These are phyloP conservation scores for Lolium perenne DNA, from an alignment of 176 grass and related monocot genomes.

Conservation along the genomic window DNA sequence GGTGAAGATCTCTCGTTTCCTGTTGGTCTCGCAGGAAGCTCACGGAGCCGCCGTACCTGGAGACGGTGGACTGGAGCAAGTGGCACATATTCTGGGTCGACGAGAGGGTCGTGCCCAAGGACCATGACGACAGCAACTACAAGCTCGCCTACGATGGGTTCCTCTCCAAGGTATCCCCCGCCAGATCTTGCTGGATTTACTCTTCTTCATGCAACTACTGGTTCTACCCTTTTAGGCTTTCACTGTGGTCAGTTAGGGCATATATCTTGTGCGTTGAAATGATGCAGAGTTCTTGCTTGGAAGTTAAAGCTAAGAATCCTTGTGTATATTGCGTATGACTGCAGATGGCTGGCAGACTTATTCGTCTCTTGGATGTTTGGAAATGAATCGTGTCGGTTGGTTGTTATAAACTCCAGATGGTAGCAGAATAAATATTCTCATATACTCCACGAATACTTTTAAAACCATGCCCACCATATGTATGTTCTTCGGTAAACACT, in stretches of 20 bases:
- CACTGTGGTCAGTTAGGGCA: not conserved
- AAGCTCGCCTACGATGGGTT: constrained; percentile 85
- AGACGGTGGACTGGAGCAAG: constrained; percentile 69
- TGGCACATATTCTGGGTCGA: constrained; percentile 94
- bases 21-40: constrained; percentile 61
- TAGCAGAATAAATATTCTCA: not conserved
- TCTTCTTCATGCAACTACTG: not conserved
- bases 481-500: not conserved
- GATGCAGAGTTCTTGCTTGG: no score
- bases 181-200: not conserved
- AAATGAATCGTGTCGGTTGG: not conserved
- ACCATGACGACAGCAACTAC: constrained; percentile 90
- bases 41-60: constrained; percentile 68
- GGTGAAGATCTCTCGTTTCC: constrained; percentile 8
- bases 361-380: not conserved
- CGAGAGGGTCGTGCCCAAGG: constrained; percentile 78
- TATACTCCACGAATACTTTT: not conserved
- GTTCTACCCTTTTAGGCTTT: not conserved
- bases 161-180: constrained; percentile 71
- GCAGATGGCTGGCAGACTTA: not conserved
- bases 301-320: not conserved
- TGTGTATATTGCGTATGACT: not conserved
- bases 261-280: not conserved
- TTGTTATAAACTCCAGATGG: not conserved
- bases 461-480: not conserved